A percentile compares a stretch with the other conserved stretches of the same genome.
These are phyloP conservation scores for Lophiotrema nucula DNA, from an alignment of 495 filamentous ascomycete genomes.

Conservation along the genomic window DNA sequence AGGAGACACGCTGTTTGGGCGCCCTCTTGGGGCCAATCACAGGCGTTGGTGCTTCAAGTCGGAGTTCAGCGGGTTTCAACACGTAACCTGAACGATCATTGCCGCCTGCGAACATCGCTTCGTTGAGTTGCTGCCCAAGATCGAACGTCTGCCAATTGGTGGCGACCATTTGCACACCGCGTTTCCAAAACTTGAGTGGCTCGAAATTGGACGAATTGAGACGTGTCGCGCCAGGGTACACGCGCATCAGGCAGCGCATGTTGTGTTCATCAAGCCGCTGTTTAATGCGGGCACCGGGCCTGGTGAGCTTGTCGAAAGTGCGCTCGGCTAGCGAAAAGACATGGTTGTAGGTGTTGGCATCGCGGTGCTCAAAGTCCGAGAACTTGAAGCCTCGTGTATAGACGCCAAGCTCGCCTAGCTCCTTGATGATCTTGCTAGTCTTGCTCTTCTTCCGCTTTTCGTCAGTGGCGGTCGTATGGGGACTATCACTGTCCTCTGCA, in stretches of 20 bases:
- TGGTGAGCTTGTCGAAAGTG: slow-evolving; percentile 74
- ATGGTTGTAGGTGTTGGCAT: slow-evolving; percentile 84
- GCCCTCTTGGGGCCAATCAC: slow-evolving; percentile 52
- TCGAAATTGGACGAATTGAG: slow-evolving; percentile 89
- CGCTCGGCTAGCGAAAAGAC: slow-evolving; percentile 89
- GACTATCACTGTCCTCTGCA: slow-evolving; percentile 64
- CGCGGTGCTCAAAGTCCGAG: slow-evolving; percentile 66
- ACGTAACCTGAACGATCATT: slow-evolving; percentile 87
- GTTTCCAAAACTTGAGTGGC: slow-evolving; percentile 86
- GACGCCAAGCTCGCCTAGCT: slow-evolving; percentile 80
- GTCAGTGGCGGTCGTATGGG: slow-evolving; percentile 35
- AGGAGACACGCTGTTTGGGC: slow-evolving; percentile 73
- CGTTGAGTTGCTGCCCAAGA: slow-evolving; percentile 88
- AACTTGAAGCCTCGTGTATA: slow-evolving; percentile 89
- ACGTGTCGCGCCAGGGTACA: slow-evolving; percentile 81
- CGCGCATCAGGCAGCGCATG: slow-evolving; percentile 83
- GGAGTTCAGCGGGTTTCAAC: slow-evolving; percentile 83
- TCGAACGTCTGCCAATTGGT: slow-evolving; percentile 99
- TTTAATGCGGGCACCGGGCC: slow-evolving; percentile 61
- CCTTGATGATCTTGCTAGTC: slow-evolving; percentile 81
- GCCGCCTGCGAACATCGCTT: slow-evolving; percentile 96
- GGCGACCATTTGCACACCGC: slow-evolving; percentile 93
- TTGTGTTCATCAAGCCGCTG: slow-evolving; percentile 81
- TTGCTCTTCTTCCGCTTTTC: slow-evolving; percentile 58
- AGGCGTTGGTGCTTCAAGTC: slow-evolving; percentile 44